Evolutionary conservation across 2,329 filamentous ascomycete genomes (phyloP), one percentile per base, ranked within the genome.

Genomic region (Seiridium unicorne): DNA sequence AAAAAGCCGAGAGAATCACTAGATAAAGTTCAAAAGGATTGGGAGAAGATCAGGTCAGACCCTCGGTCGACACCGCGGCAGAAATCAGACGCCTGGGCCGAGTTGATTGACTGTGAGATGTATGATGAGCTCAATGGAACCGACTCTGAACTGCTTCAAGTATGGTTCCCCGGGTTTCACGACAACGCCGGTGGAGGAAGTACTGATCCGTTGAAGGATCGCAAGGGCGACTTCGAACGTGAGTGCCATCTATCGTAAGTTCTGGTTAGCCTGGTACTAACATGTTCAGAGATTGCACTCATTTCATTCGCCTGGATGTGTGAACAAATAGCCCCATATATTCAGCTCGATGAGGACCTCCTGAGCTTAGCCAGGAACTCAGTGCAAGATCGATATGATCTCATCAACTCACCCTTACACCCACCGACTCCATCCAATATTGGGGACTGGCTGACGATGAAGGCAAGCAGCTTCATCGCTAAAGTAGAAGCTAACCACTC

Each of bases 161-260:
- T 81, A 7, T 85, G 83, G 83, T 84, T 84, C 59, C 81, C 82
- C 0, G 83, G 83, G 8, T 77, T 75, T 35, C 83, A 85, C 64
- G 75, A 77, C 8, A 81, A 84, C 59, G 71, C 83, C 2, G 82
- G 82, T 3, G 82, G 82, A 34, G 79, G 80, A 0, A 78, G 76
- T 47, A 57, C 57, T 3, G 69, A 72, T 31, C 67, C 69, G 4
- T 44, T 53, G 44, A 60, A 47, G 49, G 60, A 54, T 46, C 51
- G 13, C 18, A 62, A 58, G 53, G 62, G 57, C 11, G 64, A 57
- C 34, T 62, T 62, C 38, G 61, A 63, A 55, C 61, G 61, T 63
- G 40, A 53, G 61, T 61, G 9, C 7, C 9, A 9, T 13, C 35
- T 10, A 11, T 55, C n/a, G 8, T 49, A 10, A n/a, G 56, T 3